A percentile compares a stretch with the other conserved stretches of the same genome.
phyloP scores from a whole-genome alignment of 2,329 filamentous ascomycete genomes.

The Rhexocercosporidium sp. region DNA sequence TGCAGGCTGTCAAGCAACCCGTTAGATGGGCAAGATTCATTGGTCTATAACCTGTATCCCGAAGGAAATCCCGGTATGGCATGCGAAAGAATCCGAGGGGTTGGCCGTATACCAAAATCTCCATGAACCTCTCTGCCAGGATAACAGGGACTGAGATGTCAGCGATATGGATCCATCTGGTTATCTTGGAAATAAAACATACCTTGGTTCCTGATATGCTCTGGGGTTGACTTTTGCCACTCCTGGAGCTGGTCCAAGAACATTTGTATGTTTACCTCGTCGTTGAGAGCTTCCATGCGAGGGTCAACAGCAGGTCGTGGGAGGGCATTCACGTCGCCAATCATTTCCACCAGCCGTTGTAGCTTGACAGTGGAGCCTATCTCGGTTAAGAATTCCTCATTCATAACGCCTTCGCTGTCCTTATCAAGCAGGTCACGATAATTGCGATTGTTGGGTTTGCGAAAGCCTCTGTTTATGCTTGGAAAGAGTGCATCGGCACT shows the following conservation, averaged over 20 bases:
- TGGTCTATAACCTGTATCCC: neutral
- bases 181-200: neutral
- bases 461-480: constrained; percentile 30
- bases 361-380: constrained; percentile 32
- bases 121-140: constrained; percentile 27
- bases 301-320: constrained; percentile 19
- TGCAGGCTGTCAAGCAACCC: constrained; percentile 30
- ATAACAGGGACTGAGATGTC: constrained; percentile 27
- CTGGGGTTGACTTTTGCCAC: constrained; percentile 29
- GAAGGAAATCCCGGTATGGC: constrained; percentile 29
- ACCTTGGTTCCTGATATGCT: constrained; percentile 30
- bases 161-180: neutral
- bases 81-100: constrained; percentile 34
- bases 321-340: constrained; percentile 16
- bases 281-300: constrained; percentile 29
- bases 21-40: constrained; percentile 25
- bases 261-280: constrained; percentile 35
- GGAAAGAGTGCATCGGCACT: constrained; percentile 8
- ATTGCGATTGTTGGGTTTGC: constrained; percentile 36
- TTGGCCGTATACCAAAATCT: constrained; percentile 34
- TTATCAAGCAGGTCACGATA: constrained; percentile 34
- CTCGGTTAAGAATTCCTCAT: constrained; percentile 22
- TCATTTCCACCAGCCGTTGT: constrained; percentile 31
- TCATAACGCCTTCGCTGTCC: constrained; percentile 25
- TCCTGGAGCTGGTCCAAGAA: constrained; percentile 35